Conservation (phyloP, 1,139 yeast genomes). For the Geotrichum reessii region DNA sequence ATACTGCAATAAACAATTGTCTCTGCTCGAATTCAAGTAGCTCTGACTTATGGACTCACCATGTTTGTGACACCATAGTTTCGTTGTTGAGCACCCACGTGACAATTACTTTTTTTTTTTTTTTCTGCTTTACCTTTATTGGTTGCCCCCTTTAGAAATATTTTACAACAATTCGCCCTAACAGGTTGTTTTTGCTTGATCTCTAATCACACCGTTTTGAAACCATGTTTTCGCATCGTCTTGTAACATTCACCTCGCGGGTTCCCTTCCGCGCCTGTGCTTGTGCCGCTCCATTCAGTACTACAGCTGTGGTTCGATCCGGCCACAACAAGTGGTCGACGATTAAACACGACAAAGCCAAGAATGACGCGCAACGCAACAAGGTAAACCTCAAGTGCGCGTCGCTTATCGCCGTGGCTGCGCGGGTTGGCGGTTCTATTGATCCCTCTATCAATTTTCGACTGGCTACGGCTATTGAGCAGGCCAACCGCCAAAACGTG, state of each 20-base stretch:
- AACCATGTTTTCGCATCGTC: neutral
- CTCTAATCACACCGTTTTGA: too few relatives aligned
- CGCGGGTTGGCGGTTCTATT: constrained; percentile 53
- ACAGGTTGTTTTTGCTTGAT: too few relatives aligned
- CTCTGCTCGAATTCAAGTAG: neutral
- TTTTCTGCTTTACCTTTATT: too few relatives aligned
- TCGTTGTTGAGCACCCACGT: neutral
- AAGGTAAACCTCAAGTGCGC: constrained; percentile 69
- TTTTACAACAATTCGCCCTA: too few relatives aligned
- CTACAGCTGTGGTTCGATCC: constrained; percentile 16
- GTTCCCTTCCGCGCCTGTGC: neutral
- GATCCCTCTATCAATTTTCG: constrained; percentile 62
- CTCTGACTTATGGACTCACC: neutral
- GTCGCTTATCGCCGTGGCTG: constrained; percentile 66
- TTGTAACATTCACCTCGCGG: neutral
- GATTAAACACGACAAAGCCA: constrained; percentile 89
- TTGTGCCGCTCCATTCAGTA: neutral
- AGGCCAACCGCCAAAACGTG: constrained; percentile 71
- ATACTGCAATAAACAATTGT: neutral
- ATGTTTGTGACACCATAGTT: neutral
- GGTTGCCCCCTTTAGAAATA: too few relatives aligned
- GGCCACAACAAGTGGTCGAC: constrained; percentile 97
- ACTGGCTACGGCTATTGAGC: constrained; percentile 67
- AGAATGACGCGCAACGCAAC: constrained; percentile 76
- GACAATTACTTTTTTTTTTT: neutral